Evolutionary conservation across 257 asterid species (phyloP).

Genomic region (Eucommia ulmoides): DNA sequence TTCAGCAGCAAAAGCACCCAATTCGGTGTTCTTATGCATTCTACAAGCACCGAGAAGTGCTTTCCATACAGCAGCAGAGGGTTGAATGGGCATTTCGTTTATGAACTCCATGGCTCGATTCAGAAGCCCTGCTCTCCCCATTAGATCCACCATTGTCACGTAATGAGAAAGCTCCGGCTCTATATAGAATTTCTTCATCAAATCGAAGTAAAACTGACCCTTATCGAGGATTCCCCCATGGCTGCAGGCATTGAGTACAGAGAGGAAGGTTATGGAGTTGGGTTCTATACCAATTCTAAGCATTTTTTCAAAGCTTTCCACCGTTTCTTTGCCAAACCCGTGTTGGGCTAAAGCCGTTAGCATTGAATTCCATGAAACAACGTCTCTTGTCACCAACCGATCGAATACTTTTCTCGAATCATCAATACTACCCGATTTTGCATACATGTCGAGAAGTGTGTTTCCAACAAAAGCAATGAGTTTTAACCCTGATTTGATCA

Average conservation of each 20-base stretch:
- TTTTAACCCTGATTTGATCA: constrained; percentile 48
- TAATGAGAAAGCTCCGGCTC: constrained; percentile 54
- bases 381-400: constrained; percentile 39
- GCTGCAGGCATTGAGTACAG: constrained; percentile 80
- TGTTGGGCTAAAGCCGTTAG: constrained; percentile 81
- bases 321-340: constrained; percentile 59
- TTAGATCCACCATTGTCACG: constrained; percentile 50
- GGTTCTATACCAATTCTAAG: constrained; percentile 39
- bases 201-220: constrained; percentile 53
- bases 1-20: constrained; percentile 70
- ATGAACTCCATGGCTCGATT: constrained; percentile 48
- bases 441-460: constrained; percentile 79
- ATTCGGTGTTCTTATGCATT: constrained; percentile 55
- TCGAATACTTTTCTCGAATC: constrained; percentile 63
- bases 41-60: constrained; percentile 86
- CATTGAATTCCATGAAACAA: constrained; percentile 85
- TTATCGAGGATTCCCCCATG: constrained; percentile 59
- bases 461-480: constrained; percentile 65
- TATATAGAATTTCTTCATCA: constrained; percentile 42
- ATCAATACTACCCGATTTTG: constrained; percentile 59
- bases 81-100: constrained; percentile 45
- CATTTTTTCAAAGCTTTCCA: constrained; percentile 55
- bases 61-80: constrained; percentile 65
- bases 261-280: constrained; percentile 50
- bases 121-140: constrained; percentile 67